Evolutionary conservation across 1,139 yeast genomes (phyloP), one percentile per base, ranked within the genome.

Genomic region (Protomyces macrosporus): DNA sequence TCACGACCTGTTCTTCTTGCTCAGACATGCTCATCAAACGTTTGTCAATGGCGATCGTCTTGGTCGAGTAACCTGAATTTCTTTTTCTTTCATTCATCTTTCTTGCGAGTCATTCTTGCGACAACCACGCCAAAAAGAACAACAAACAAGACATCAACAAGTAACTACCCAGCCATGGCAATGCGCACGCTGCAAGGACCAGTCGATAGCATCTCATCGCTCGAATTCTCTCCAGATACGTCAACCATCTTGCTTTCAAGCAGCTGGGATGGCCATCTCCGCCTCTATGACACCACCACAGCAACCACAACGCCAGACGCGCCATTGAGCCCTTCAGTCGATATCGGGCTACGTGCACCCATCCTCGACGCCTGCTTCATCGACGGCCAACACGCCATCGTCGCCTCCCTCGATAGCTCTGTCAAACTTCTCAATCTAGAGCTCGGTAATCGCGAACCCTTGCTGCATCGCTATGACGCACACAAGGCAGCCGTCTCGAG

Each of bases 251-350:
- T 76, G 40, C 69, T 76, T n/a, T 73, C 71, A 3, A 69, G 76
- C n/a, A 74, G 77, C 3, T 76, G 79, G 79, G 79, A 76, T 58
- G 65, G 70, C 7, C 69, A 71, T 12, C 63, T 76, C 3, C 69
- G 74, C 39, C 68, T 75, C 3, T 76, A 74, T 63, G 70, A 72
- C 53, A 66, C 70, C 23, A 60, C 68, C 10, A 52, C 66, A 7
- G 70, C 69, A 48, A 69, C 70, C 10, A 14, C 50, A 42, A 74
- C 73, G 55, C 63, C 71, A 34, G 70, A 69, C 42, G 16, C 9
- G 23, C 23, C 63, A 71, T 0, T 71, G 72, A 3, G 65, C 69
- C 35, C 64, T 64, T 45, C 66, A 65, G 40, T 63, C 67, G 9
- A 65, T 73, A 32, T 77, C 75, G n/a, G 68, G 67, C 35, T 42